phyloP scores from a whole-genome alignment of 2,329 filamentous ascomycete species.

The Aspergillus intermedius region DNA sequence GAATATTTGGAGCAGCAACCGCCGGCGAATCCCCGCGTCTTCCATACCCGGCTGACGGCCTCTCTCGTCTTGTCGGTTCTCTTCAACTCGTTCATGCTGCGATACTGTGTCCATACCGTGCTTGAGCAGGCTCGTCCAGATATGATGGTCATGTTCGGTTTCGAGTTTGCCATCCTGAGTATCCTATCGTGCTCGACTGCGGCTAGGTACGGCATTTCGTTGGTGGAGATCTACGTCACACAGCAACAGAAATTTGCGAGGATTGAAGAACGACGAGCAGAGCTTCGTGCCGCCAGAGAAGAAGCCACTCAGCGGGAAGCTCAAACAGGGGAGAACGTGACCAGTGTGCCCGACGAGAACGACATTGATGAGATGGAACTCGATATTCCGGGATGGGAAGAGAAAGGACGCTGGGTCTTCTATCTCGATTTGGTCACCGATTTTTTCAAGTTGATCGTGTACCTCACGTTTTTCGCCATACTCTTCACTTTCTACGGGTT shows the following conservation, averaged over 20 bases:
- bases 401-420: slow-evolving; percentile 88
- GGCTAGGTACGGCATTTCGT: slow-evolving; percentile 68
- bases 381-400: slow-evolving; percentile 92
- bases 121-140: slow-evolving; percentile 83
- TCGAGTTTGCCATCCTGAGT: slow-evolving; percentile 85
- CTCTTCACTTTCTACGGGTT: slow-evolving; percentile 90
- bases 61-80: slow-evolving; percentile 72
- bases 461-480: slow-evolving; percentile 86
- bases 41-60: slow-evolving; percentile 73
- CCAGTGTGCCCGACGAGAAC: slow-evolving; percentile 56
- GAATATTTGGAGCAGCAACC: slow-evolving; percentile 94
- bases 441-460: slow-evolving; percentile 83
- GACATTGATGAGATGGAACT: slow-evolving; percentile 89
- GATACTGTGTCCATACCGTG: slow-evolving; percentile 74
- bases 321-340: slow-evolving; percentile 30
- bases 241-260: slow-evolving; percentile 66
- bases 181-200: slow-evolving; percentile 75
- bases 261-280: slow-evolving; percentile 60
- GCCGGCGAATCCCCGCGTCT: slow-evolving; percentile 77
- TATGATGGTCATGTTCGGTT: slow-evolving; percentile 99
- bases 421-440: slow-evolving; percentile 82
- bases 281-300: slow-evolving; percentile 53
- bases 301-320: slow-evolving; percentile 39
- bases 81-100: slow-evolving; percentile 74
- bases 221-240: slow-evolving; percentile 70